A percentile compares a stretch with the other conserved stretches of the same genome.
Evolutionary conservation across 1,139 yeast genomes (phyloP).

Genomic region (Scheffersomyces stambukii): DNA sequence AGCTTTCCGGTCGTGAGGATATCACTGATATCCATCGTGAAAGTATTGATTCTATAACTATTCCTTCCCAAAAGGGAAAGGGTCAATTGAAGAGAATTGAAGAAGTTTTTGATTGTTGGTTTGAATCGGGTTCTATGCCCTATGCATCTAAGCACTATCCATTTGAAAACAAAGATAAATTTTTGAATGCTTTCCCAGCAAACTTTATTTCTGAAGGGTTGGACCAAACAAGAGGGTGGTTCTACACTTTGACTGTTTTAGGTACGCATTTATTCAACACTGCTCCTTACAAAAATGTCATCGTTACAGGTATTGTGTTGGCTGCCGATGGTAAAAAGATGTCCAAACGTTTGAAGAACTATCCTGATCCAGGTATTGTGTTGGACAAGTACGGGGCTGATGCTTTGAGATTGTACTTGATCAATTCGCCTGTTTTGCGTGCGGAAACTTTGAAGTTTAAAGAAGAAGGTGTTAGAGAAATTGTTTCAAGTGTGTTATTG

Average conservation of each 20-base stretch:
- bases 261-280: conserved; percentile 92
- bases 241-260: conserved; percentile 90
- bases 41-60: conserved; percentile 82
- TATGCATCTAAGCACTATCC: conserved; percentile 97
- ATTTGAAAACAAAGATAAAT: conserved; percentile 73
- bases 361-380: conserved; percentile 88
- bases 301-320: conserved; percentile 92
- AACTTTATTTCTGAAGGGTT: conserved; percentile 97
- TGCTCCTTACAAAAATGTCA: conserved; percentile 93
- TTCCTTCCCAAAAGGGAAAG: conserved; percentile 90
- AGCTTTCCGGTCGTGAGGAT: conserved; percentile 74
- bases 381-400: conserved; percentile 94
- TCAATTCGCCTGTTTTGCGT: conserved; percentile 94
- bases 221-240: conserved; percentile 99
- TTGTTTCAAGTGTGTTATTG: conserved; percentile 86
- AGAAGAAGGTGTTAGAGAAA: conserved; percentile 98
- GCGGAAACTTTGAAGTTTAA: conserved; percentile 96
- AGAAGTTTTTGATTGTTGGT: conserved; percentile 99
- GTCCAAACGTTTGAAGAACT: conserved; percentile 97
- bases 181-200: conserved; percentile 86
- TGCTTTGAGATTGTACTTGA: conserved; percentile 90
- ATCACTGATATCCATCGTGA: conserved; percentile 95
- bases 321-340: conserved; percentile 99
- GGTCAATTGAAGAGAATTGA: conserved; percentile 86
- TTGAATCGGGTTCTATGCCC: conserved; percentile 99